phyloP scores from a whole-genome alignment of 108 stramenopile genomes.

The Pseudonitzschia pungens region DNA sequence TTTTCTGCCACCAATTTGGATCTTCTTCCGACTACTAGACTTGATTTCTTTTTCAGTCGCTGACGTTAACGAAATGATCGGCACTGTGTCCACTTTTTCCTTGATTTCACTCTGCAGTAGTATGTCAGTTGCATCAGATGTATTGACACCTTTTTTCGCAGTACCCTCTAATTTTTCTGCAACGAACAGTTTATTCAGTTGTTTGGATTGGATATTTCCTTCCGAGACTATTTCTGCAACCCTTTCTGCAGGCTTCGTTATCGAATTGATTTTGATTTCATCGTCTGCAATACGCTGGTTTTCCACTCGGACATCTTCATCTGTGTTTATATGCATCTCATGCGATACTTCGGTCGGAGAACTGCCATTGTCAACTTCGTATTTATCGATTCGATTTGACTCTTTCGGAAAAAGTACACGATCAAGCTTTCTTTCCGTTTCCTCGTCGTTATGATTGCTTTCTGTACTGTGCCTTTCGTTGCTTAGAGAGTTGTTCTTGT shows the following conservation, averaged over 20 bases:
- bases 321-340: not conserved
- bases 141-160: not conserved
- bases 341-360: not conserved
- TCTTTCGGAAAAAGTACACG: not conserved
- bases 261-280: not conserved
- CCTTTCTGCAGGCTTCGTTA: too few relatives aligned
- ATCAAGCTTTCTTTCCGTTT: not conserved
- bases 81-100: not conserved
- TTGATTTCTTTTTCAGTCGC: not conserved
- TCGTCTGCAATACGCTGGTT: not conserved
- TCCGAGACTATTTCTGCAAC: too few relatives aligned
- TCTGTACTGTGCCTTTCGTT: conserved; percentile 18
- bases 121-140: not conserved
- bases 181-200: too few relatives aligned
- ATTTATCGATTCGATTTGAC: not conserved
- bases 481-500: not conserved
- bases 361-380: not conserved
- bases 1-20: not conserved
- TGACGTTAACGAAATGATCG: not conserved
- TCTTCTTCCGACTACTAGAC: not conserved
- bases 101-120: not conserved
- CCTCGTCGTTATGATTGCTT: not conserved
- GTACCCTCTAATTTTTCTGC: not conserved
- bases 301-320: not conserved
- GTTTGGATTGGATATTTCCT: too few relatives aligned